These are phyloP conservation scores for Penicillium robsamsonii DNA, from an alignment of 495 filamentous ascomycete genomes.

Conservation along the genomic window DNA sequence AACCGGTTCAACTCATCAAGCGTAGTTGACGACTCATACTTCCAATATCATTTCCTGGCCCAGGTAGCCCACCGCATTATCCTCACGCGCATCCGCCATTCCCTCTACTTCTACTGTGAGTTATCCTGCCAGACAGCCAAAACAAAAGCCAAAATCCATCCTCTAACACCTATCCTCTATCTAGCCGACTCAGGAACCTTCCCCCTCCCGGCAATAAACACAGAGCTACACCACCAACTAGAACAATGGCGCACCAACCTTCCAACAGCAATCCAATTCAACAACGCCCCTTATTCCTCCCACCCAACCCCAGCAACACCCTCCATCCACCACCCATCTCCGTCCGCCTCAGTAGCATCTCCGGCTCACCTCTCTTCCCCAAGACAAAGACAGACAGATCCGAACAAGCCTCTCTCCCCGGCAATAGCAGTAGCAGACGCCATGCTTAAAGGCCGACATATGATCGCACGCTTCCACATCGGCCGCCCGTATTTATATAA, in stretches of 20 bases:
- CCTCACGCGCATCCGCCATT: slow-evolving; percentile 47
- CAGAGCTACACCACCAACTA: slow-evolving; percentile 47
- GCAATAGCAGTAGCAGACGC: slow-evolving; percentile 45
- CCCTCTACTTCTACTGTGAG: slow-evolving; percentile 50
- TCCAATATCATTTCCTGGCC: slow-evolving; percentile 51
- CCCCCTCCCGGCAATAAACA: slow-evolving; percentile 45
- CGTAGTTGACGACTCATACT: slow-evolving; percentile 46
- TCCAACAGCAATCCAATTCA: slow-evolving; percentile 42
- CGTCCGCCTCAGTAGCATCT: slow-evolving; percentile 25
- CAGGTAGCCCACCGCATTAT: slow-evolving; percentile 51
- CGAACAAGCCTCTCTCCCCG: slow-evolving; percentile 35
- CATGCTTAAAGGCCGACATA: slow-evolving; percentile 46
- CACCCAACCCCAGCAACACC: slow-evolving; percentile 16
- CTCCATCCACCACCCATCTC: slow-evolving; percentile 26
- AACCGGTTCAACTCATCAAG: slow-evolving; percentile 28
- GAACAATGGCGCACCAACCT: slow-evolving; percentile 49
- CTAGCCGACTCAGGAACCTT: slow-evolving; percentile 46
- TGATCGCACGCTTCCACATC: slow-evolving; percentile 51
- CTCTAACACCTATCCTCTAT: neutral
- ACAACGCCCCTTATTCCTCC: slow-evolving; percentile 22
- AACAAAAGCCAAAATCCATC: neutral
- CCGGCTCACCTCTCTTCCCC: slow-evolving; percentile 24
- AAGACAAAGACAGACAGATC: slow-evolving; percentile 15
- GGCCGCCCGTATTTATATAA: slow-evolving; percentile 50
- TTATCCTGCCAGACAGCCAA: neutral